Evolutionary conservation across 176 grass and related monocot genomes (phyloP).

Genomic region (Tillandsia leiboldiana): DNA sequence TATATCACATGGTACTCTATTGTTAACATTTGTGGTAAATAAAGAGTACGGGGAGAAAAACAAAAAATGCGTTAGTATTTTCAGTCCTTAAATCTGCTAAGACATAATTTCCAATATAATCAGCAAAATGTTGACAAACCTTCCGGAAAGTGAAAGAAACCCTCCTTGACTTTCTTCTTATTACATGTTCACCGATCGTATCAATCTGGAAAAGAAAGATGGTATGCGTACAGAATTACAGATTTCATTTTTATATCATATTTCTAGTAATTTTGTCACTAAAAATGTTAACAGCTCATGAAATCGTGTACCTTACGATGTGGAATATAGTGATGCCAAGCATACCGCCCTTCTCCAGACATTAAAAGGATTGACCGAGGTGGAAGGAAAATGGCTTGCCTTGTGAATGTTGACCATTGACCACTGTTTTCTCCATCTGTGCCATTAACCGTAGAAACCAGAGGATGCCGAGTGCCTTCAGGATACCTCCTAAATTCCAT

Average conservation of each 20-base stretch:
- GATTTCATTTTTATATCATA: background rate
- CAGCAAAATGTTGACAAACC: slow-evolving; percentile 30
- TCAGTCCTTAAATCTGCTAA: background rate
- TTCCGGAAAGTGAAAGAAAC: slow-evolving; percentile 95
- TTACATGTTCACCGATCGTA: slow-evolving; percentile 42
- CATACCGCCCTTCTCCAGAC: slow-evolving; percentile 89
- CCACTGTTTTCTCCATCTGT: slow-evolving; percentile 28
- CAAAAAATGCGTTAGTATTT: background rate
- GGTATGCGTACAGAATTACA: background rate
- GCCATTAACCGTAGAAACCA: slow-evolving; percentile 27
- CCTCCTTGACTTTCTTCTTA: slow-evolving; percentile 56
- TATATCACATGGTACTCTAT: no score
- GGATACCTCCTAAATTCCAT: slow-evolving; percentile 96
- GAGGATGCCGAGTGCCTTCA: slow-evolving; percentile 48
- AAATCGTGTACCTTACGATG: slow-evolving; percentile 75
- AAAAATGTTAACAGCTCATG: background rate
- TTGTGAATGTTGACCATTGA: slow-evolving; percentile 29
- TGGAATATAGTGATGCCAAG: slow-evolving; percentile 98
- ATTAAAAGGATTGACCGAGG: slow-evolving; percentile 76
- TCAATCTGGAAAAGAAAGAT: slow-evolving; percentile 37
- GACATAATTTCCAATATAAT: background rate
- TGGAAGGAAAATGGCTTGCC: slow-evolving; percentile 78
- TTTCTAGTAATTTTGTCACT: background rate
- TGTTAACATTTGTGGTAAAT: no score
- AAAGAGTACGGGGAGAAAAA: background rate